Evolutionary conservation across 139 green algal species (phyloP).

Genomic region (Chlorella sp.): DNA sequence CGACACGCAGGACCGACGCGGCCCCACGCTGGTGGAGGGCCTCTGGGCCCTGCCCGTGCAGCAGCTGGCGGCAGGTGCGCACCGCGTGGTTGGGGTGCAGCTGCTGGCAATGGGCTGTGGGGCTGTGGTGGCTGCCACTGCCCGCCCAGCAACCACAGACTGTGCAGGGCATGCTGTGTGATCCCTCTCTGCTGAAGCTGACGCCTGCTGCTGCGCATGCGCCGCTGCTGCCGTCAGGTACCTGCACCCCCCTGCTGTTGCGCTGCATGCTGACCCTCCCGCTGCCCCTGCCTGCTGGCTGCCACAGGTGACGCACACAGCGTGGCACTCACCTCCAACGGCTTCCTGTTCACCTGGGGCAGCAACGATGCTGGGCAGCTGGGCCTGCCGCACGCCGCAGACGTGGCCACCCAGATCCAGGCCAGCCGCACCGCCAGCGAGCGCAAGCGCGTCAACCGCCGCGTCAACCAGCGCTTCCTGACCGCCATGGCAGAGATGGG

Average conservation of each 20-base stretch:
- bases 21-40: constrained; percentile 70
- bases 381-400: constrained; percentile 73
- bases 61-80: constrained; percentile 76
- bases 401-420: constrained; percentile 55
- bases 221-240: not conserved
- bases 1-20: constrained; percentile 63
- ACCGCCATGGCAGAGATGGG: constrained; percentile 90
- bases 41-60: constrained; percentile 87
- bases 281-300: too few species aligned
- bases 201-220: too few species aligned
- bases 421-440: constrained; percentile 38
- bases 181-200: too few species aligned
- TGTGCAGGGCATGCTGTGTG: too few species aligned
- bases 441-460: constrained; percentile 41
- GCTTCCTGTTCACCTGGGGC: constrained; percentile 92
- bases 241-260: not conserved
- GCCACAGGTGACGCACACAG: constrained; percentile 73
- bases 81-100: not conserved
- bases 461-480: constrained; percentile 84
- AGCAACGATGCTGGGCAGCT: constrained; percentile 87
- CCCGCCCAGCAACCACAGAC: too few species aligned
- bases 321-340: constrained; percentile 83
- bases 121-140: too few species aligned
- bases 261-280: not conserved
- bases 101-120: too few species aligned